Percentiles rank a stretch among this genome's conserved stretches.
phyloP scores from a whole-genome alignment of 768 basidiomycete species.

The Dentipellis fragilis region DNA sequence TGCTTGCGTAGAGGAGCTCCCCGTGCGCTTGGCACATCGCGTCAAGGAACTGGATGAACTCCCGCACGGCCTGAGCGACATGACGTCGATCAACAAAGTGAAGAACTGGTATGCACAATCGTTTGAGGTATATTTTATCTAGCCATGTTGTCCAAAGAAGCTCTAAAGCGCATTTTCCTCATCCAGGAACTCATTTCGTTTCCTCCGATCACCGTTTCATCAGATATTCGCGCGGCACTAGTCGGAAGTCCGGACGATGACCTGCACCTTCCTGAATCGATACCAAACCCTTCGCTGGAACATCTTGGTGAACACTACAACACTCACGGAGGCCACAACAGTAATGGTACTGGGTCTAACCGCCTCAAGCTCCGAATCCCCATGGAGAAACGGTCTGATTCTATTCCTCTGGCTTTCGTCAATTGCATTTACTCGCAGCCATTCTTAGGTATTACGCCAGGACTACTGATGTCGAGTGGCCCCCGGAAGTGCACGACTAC shows the following conservation, averaged over 20 bases:
- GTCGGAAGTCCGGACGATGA: conserved; percentile 38
- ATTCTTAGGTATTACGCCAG: conserved; percentile 76
- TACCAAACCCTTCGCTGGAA: conserved; percentile 69
- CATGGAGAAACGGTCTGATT: conserved; percentile 65
- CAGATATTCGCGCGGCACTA: conserved; percentile 56
- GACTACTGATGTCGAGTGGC: conserved; percentile 62
- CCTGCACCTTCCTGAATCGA: conserved; percentile 54
- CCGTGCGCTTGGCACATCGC: conserved; percentile 88
- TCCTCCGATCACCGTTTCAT: conserved; percentile 63
- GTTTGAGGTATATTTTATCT: conserved; percentile 59
- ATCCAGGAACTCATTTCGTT: conserved; percentile 82
- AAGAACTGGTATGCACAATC: conserved; percentile 99
- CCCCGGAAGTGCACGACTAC: conserved; percentile 89
- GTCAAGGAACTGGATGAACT: conserved; percentile 93
- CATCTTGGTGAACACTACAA: conserved; percentile 26
- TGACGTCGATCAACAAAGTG: conserved; percentile 89
- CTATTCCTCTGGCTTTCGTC: too few relatives aligned
- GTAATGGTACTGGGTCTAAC: conserved; percentile 29
- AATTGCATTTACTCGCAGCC: too few relatives aligned
- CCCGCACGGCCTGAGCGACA: conserved; percentile 82
- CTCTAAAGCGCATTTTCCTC: neutral
- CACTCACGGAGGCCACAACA: conserved; percentile 12
- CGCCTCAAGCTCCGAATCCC: conserved; percentile 67
- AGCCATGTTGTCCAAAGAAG: too few relatives aligned
- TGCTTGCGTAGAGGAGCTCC: conserved; percentile 66